phyloP scores from a whole-genome alignment of 805 yeast species.

The Yamadazyma ubonensis region DNA sequence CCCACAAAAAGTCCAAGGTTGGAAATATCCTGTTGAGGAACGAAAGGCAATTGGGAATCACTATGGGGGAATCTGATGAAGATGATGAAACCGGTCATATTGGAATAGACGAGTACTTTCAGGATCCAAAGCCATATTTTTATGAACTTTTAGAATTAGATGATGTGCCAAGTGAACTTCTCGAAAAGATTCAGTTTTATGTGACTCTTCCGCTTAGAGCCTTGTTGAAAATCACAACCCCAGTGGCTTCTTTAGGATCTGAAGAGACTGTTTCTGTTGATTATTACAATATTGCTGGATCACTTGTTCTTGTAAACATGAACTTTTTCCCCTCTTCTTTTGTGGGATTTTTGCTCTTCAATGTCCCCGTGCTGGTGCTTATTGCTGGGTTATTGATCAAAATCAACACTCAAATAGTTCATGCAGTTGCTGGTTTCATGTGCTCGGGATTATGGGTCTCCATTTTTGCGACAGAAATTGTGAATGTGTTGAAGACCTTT shows the following conservation, averaged over 20 bases:
- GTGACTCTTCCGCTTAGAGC: conserved; percentile 7
- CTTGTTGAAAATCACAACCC: conserved; percentile 8
- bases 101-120: neutral
- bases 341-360: conserved; percentile 1
- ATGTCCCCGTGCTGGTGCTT: conserved; percentile 7
- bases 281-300: neutral
- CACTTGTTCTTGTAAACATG: conserved; percentile 3
- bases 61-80: conserved; percentile 8
- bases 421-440: conserved; percentile 59
- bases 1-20: conserved; percentile 12
- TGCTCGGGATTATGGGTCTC: conserved; percentile 70
- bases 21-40: conserved; percentile 7
- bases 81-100: neutral
- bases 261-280: conserved; percentile 4
- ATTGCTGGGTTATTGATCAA: conserved; percentile 1
- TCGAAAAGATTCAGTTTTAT: conserved; percentile 3
- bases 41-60: conserved; percentile 13
- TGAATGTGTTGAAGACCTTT: conserved; percentile 58
- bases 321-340: conserved; percentile 5
- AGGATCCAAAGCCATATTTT: neutral
- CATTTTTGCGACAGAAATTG: conserved; percentile 65
- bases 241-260: conserved; percentile 6
- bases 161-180: neutral
- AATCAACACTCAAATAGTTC: conserved; percentile 12
- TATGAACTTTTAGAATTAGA: conserved; percentile 1